phyloP scores from a whole-genome alignment of 2,329 filamentous ascomycete genomes.

The Pseudogymnoascus sp. region DNA sequence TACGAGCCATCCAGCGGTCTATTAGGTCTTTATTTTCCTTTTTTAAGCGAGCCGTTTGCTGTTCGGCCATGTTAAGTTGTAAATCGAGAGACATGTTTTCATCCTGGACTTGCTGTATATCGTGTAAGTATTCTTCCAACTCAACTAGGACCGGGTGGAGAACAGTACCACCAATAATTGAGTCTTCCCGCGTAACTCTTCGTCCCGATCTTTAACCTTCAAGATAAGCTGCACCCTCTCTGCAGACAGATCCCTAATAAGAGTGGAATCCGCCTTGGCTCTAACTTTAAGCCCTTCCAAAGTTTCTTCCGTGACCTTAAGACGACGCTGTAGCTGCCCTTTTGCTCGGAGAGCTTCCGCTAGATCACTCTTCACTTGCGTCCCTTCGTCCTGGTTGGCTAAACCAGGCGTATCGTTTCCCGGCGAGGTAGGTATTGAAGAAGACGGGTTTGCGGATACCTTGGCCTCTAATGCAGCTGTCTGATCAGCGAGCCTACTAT shows the following conservation, averaged over 20 bases:
- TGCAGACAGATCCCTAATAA: constrained; percentile 52
- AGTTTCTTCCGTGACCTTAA: constrained; percentile 56
- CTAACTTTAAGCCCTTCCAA: constrained; percentile 54
- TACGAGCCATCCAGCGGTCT: constrained; percentile 82
- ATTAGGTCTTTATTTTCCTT: constrained; percentile 84
- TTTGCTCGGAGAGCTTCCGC: constrained; percentile 69
- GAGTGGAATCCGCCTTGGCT: constrained; percentile 49
- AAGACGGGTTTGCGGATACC: constrained; percentile 33
- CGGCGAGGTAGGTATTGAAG: constrained; percentile 25
- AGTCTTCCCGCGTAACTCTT: constrained; percentile 76
- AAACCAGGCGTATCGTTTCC: constrained; percentile 22
- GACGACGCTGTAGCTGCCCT: constrained; percentile 54
- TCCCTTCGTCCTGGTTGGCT: constrained; percentile 25
- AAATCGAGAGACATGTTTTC: constrained; percentile 83
- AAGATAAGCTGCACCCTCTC: constrained; percentile 55
- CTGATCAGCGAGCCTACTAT: constrained; percentile 58
- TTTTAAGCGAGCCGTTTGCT: constrained; percentile 62
- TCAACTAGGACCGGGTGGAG: neutral
- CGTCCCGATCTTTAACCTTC: constrained; percentile 70
- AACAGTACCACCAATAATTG: constrained; percentile 64
- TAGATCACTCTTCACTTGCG: constrained; percentile 60
- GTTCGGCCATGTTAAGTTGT: constrained; percentile 78
- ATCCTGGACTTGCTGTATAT: constrained; percentile 68
- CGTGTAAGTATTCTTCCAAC: constrained; percentile 13
- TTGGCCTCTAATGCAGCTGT: constrained; percentile 55